phyloP scores from a whole-genome alignment of 2,329 filamentous ascomycete species.

The Elsinoe fawcettii region DNA sequence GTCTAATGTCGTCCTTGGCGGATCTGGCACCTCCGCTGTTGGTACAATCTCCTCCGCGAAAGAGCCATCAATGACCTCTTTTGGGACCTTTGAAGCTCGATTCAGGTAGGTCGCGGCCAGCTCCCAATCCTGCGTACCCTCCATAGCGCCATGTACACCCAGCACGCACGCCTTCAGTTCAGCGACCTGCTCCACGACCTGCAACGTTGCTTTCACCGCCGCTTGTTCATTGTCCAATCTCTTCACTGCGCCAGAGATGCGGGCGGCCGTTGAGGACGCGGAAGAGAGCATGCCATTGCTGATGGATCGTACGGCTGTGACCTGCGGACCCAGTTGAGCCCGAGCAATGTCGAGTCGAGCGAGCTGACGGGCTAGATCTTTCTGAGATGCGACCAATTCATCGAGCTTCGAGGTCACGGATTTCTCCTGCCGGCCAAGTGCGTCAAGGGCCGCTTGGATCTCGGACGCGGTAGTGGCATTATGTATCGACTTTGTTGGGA shows the following conservation, averaged over 20 bases:
- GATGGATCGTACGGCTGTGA: constrained; percentile 71
- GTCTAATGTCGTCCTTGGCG: constrained; percentile 78
- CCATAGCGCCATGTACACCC: constrained; percentile 92
- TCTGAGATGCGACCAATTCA: constrained; percentile 70
- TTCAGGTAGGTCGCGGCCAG: constrained; percentile 85
- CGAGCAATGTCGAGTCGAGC: constrained; percentile 81
- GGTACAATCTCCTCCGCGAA: constrained; percentile 92
- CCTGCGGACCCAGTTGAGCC: constrained; percentile 79
- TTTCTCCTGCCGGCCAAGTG: constrained; percentile 69
- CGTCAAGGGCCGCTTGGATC: constrained; percentile 66
- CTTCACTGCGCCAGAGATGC: constrained; percentile 80
- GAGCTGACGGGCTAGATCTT: constrained; percentile 78
- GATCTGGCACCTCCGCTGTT: constrained; percentile 88
- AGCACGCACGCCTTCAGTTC: constrained; percentile 96
- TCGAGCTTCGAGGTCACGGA: constrained; percentile 67
- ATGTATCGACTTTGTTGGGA: constrained; percentile 43
- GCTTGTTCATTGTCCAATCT: constrained; percentile 84
- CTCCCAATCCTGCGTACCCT: constrained; percentile 97
- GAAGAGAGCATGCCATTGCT: constrained; percentile 85
- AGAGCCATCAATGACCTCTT: constrained; percentile 68
- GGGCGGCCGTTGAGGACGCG: constrained; percentile 75
- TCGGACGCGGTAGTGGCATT: constrained; percentile 68
- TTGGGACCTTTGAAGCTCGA: constrained; percentile 72
- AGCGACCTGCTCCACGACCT: constrained; percentile 89
- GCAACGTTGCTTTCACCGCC: constrained; percentile 79